Evolutionary conservation across 176 grass and related monocot genomes (phyloP), one percentile per base, ranked within the genome.

Genomic region (Alopecurus myosuroides): DNA sequence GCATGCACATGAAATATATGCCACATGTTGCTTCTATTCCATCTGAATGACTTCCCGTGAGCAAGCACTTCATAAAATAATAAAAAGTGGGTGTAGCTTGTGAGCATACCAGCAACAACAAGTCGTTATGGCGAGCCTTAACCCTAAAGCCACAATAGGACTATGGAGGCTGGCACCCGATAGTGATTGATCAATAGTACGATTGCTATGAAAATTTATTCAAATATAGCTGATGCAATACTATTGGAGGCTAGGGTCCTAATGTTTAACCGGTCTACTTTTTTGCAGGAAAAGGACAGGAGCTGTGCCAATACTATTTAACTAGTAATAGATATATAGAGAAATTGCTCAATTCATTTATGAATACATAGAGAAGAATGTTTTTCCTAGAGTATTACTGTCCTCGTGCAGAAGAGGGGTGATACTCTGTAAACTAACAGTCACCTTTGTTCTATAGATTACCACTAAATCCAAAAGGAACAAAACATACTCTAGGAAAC

Each of bases 11-110:
- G 55, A 19, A 17, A 79, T 28, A 64, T 77, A 65, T 79, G 36
- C 55, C 66, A 86, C 57, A 53, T 58, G 13, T 35, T 62, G 65
- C 11, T 78, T 46, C 66, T 82, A 72, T 86, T 82, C 10, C 67
- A 76, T 76, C 57, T 75, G 26, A 77, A 78, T 74, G 80, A 29
- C 9, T 49, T 83, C 22, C 79, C 6, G 36, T 85, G n/a, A 85
- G 29, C 33, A 52, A 46, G 72, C 29, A 77, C 60, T 67, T 52
- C 71, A 31, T 84, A 49, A 3, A 66, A 56, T 63, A 67, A 17
- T 34, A 34, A 73, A 86, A 51, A 86, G 34, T 45, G 3, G 14
- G n/a, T 86, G 35, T n/a, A 85, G 37, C 34, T 56, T 53, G 28
- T 33, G 33, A 29, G 18, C 39, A 56, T 46, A 75, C 28, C 71